phyloP scores from a whole-genome alignment of 768 basidiomycete species.

The Boletus subparvulus region DNA sequence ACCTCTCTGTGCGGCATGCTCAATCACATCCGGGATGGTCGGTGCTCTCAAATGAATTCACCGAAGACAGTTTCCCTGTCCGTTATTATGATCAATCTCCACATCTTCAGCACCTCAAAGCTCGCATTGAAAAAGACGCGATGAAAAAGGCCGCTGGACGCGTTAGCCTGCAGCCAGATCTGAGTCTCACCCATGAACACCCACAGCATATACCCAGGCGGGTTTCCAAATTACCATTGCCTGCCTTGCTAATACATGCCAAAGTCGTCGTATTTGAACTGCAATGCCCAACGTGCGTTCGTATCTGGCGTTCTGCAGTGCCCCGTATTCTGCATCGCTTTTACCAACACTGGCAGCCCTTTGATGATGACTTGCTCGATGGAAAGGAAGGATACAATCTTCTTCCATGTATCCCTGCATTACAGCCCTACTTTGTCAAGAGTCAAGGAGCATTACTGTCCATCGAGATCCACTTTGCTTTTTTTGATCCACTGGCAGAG shows the following conservation, averaged over 20 bases:
- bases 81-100: conserved; percentile 33
- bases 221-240: conserved; percentile 21
- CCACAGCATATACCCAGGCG: too few species aligned
- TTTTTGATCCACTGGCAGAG: neutral
- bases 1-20: conserved; percentile 33
- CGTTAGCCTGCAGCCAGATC: neutral
- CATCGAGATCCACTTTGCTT: neutral
- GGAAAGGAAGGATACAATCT: neutral
- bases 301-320: conserved; percentile 39
- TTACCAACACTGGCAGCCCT: too few species aligned
- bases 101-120: conserved; percentile 25
- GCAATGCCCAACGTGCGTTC: conserved; percentile 32
- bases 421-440: neutral
- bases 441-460: too few species aligned
- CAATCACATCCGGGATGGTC: conserved; percentile 21
- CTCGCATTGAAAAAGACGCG: conserved; percentile 29
- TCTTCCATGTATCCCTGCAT: conserved; percentile 27
- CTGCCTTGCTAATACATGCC: conserved; percentile 30
- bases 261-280: conserved; percentile 41
- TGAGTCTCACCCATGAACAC: neutral
- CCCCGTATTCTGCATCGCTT: conserved; percentile 27
- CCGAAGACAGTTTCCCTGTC: conserved; percentile 29
- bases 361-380: too few species aligned
- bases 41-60: conserved; percentile 29
- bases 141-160: conserved; percentile 10